phyloP scores from a whole-genome alignment of 225 moss, liverwort and hornwort species.

The Pseudisothecium myosuroides region DNA sequence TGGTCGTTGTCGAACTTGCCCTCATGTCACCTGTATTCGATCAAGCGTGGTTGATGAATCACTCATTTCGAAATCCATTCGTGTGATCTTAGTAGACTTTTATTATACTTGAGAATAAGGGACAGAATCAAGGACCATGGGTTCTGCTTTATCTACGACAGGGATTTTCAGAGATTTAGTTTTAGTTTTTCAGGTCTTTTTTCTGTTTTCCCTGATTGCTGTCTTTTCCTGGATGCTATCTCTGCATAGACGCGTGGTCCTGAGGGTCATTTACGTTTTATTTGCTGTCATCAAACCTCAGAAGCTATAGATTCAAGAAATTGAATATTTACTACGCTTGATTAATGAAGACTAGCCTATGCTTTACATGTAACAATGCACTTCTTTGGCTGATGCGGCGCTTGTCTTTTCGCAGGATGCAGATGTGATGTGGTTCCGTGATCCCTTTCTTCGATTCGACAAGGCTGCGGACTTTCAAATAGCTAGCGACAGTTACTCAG shows the following conservation, averaged over 20 bases:
- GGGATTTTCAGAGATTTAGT: background rate
- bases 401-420: slow-evolving; percentile 63
- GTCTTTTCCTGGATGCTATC: background rate
- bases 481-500: slow-evolving; percentile 79
- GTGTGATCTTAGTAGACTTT: background rate
- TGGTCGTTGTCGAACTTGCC: background rate
- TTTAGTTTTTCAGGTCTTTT: background rate
- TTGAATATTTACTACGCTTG: background rate
- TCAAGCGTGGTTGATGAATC: background rate
- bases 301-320: background rate
- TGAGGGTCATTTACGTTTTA: background rate
- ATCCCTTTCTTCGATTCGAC: slow-evolving; percentile 75
- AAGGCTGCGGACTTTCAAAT: slow-evolving; percentile 78
- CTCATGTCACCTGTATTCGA: background rate
- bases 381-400: slow-evolving; percentile 10
- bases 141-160: background rate
- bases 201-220: background rate
- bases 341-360: background rate
- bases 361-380: background rate
- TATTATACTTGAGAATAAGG: background rate
- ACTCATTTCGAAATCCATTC: background rate
- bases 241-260: background rate
- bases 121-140: background rate
- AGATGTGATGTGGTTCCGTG: slow-evolving; percentile 96
- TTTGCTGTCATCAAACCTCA: background rate